Percentiles rank a stretch among this genome's conserved stretches.
phyloP scores from a whole-genome alignment of 345 rosid species.

The Psidium friedrichsthalianum region DNA sequence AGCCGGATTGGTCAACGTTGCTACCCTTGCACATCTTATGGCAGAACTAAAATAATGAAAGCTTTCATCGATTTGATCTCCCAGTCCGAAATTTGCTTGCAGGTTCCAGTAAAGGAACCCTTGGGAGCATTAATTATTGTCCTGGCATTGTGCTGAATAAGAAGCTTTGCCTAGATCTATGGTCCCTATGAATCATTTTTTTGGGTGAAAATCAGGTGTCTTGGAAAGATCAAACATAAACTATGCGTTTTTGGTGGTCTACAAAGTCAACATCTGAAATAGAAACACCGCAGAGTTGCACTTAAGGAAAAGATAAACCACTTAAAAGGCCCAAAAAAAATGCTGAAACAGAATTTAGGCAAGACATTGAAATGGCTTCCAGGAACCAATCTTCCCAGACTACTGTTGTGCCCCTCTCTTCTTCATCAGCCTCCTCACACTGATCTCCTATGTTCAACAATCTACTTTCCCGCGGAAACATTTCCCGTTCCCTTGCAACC shows the following conservation, averaged over 20 bases:
- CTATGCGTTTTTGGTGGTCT: background rate
- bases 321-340: background rate
- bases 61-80: background rate
- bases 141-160: background rate
- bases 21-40: background rate
- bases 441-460: slow-evolving; percentile 12
- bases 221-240: slow-evolving; percentile 12
- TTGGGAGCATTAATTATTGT: background rate
- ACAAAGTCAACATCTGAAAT: background rate
- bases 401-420: slow-evolving; percentile 16
- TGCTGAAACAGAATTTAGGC: slow-evolving; percentile 18
- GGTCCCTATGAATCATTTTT: background rate
- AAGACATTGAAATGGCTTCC: slow-evolving; percentile 19
- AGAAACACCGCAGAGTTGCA: background rate
- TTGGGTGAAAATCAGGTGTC: background rate
- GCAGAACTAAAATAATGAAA: background rate
- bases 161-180: background rate
- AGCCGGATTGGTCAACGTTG: background rate
- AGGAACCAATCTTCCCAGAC: background rate
- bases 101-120: background rate
- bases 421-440: slow-evolving; percentile 15
- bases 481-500: slow-evolving; percentile 8
- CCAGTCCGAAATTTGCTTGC: background rate
- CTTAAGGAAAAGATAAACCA: background rate
- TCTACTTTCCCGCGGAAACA: slow-evolving; percentile 7